Conservation (phyloP, 192 early-diverging fungal genomes). For the Backusella macrospora region DNA sequence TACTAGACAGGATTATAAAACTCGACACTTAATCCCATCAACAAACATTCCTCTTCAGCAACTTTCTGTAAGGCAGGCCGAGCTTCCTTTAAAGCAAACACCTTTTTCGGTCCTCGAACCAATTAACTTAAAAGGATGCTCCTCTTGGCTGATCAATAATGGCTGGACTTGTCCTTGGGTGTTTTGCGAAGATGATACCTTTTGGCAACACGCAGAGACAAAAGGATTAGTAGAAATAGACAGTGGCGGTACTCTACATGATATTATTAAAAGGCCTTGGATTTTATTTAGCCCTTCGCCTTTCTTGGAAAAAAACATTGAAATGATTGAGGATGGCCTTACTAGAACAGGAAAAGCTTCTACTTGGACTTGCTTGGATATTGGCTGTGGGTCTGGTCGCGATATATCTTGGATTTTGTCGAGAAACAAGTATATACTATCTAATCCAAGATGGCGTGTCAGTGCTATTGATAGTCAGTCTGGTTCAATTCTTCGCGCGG, state of each 20-base stretch:
- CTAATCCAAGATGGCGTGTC: conserved; percentile 29
- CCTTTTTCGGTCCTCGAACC: conserved; percentile 47
- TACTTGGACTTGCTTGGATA: conserved; percentile 37
- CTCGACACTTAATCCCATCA: conserved; percentile 36
- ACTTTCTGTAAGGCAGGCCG: conserved; percentile 29
- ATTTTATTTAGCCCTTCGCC: conserved; percentile 41
- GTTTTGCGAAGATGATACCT: conserved; percentile 22
- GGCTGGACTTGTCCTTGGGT: conserved; percentile 44
- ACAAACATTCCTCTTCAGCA: conserved; percentile 41
- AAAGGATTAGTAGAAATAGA: not conserved
- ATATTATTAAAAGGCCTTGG: conserved; percentile 15
- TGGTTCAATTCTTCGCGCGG: conserved; percentile 30
- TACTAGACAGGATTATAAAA: conserved; percentile 8
- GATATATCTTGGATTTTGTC: conserved; percentile 41
- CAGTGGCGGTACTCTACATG: not conserved
- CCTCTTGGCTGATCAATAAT: conserved; percentile 28
- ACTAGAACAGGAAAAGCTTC: not conserved
- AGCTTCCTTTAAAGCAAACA: conserved; percentile 43
- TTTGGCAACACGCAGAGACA: conserved; percentile 20
- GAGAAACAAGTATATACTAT: conserved; percentile 11
- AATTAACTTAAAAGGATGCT: not conserved
- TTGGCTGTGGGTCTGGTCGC: conserved; percentile 47
- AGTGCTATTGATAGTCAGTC: conserved; percentile 33
- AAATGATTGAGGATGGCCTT: conserved; percentile 31
- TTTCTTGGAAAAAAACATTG: conserved; percentile 32